phyloP scores from a whole-genome alignment of 225 moss, liverwort and hornwort species.

The Pseudisothecium myosuroides region DNA sequence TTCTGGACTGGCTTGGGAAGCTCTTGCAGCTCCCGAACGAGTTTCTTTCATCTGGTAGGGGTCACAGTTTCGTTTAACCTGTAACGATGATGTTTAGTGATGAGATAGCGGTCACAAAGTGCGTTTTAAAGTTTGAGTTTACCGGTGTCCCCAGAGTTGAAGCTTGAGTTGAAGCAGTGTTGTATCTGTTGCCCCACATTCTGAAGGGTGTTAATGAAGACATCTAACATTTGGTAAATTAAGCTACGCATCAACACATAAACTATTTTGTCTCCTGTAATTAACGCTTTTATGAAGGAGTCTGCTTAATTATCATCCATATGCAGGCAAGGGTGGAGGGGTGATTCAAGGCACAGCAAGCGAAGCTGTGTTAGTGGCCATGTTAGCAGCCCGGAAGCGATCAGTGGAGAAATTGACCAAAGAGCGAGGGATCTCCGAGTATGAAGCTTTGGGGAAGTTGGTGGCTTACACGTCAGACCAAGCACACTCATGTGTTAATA shows the following conservation, averaged over 20 bases:
- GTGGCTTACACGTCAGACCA: slow-evolving; percentile 64
- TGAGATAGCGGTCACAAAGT: not conserved
- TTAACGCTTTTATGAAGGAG: not conserved
- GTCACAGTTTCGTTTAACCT: not conserved
- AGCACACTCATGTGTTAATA: slow-evolving; percentile 53
- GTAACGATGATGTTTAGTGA: not conserved
- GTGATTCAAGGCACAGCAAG: slow-evolving; percentile 75
- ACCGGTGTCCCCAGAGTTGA: not conserved
- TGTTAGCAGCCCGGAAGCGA: slow-evolving; percentile 51
- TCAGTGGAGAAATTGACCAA: slow-evolving; percentile 28
- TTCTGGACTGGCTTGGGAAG: slow-evolving; percentile 77
- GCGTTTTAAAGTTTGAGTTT: not conserved
- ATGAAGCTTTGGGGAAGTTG: slow-evolving; percentile 37
- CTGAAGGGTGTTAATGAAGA: not conserved
- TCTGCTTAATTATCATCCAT: not conserved
- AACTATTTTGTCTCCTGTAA: not conserved
- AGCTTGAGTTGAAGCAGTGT: not conserved
- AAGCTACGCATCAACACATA: not conserved
- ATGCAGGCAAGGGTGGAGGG: slow-evolving; percentile 64
- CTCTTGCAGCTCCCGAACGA: slow-evolving; percentile 50
- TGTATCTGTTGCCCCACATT: not conserved
- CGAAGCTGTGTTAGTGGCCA: slow-evolving; percentile 47
- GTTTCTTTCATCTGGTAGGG: slow-evolving; percentile 49
- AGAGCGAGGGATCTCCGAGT: slow-evolving; percentile 26
- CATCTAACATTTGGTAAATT: not conserved